These are phyloP conservation scores for Fusarium fujikuroi DNA, from an alignment of 2,329 filamentous ascomycete species.

Conservation along the genomic window DNA sequence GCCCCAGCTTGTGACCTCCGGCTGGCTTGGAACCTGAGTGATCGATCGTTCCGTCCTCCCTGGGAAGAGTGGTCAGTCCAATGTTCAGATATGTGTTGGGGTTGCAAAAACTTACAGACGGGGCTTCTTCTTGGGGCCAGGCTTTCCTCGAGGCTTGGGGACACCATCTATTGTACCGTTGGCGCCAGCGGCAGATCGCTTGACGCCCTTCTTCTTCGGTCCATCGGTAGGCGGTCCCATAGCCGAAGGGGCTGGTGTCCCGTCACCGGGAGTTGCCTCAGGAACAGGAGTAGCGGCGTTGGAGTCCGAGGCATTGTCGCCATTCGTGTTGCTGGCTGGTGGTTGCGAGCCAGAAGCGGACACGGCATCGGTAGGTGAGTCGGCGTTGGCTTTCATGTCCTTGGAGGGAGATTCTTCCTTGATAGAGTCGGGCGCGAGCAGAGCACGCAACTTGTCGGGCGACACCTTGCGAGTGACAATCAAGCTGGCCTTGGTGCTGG, in stretches of 20 bases:
- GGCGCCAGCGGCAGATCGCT: constrained; percentile 72
- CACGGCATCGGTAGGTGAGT: constrained; percentile 57
- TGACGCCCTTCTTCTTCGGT: constrained; percentile 79
- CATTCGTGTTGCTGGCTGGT: constrained; percentile 55
- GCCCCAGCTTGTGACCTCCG: constrained; percentile 84
- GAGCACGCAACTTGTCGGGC: constrained; percentile 60
- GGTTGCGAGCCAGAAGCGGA: constrained; percentile 48
- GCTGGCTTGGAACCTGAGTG: constrained; percentile 62
- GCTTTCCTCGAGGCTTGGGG: constrained; percentile 83
- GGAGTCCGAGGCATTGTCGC: constrained; percentile 69
- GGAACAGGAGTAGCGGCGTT: constrained; percentile 68
- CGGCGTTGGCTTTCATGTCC: constrained; percentile 52
- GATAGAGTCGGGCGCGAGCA: constrained; percentile 57
- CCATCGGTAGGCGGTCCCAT: constrained; percentile 72
- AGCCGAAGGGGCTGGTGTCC: constrained; percentile 64
- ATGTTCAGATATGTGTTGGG: background rate
- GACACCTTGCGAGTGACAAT: constrained; percentile 65
- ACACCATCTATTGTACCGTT: constrained; percentile 71
- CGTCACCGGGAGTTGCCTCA: constrained; percentile 58
- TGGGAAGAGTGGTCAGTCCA: constrained; percentile 51
- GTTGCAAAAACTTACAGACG: constrained; percentile 77
- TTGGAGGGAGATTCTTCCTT: constrained; percentile 58
- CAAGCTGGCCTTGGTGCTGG: constrained; percentile 50
- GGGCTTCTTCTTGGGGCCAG: constrained; percentile 96
- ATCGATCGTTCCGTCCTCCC: constrained; percentile 72